Conservation (phyloP, 2,329 filamentous ascomycete species). For the Davidsoniella virescens region DNA sequence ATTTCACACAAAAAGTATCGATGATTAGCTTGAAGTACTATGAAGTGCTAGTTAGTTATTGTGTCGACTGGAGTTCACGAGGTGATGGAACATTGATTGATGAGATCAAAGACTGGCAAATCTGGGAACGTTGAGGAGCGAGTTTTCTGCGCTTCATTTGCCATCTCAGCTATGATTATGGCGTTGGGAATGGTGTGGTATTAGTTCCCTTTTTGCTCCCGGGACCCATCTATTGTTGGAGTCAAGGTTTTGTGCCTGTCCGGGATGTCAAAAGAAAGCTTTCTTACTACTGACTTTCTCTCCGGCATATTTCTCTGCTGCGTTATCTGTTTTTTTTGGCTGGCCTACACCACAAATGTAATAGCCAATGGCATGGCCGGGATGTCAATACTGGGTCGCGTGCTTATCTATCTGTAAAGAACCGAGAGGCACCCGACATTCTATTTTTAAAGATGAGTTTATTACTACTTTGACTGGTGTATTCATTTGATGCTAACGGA, state of each 20-base stretch:
- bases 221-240: constrained; percentile 85
- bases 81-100: background rate
- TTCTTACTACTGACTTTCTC: background rate
- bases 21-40: background rate
- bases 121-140: too few relatives aligned
- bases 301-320: background rate
- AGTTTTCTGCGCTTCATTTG: too few relatives aligned
- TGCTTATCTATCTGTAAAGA: too few relatives aligned
- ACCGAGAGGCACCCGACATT: background rate
- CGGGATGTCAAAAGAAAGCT: constrained; percentile 20
- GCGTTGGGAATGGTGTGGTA: constrained; percentile 10
- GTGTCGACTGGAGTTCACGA: background rate
- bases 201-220: constrained; percentile 20
- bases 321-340: background rate
- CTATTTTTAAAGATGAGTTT: constrained; percentile 6
- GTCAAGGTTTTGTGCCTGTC: constrained; percentile 93
- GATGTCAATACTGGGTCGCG: background rate
- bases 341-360: background rate
- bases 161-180: too few relatives aligned
- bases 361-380: background rate
- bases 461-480: background rate
- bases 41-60: background rate
- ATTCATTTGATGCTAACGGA: constrained; percentile 1
- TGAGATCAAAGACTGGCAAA: background rate
- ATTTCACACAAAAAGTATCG: constrained; percentile 54